Percentiles rank a stretch among this genome's conserved stretches.
Evolutionary conservation across 768 basidiomycete genomes (phyloP).

Genomic region (Zangia roseola): DNA sequence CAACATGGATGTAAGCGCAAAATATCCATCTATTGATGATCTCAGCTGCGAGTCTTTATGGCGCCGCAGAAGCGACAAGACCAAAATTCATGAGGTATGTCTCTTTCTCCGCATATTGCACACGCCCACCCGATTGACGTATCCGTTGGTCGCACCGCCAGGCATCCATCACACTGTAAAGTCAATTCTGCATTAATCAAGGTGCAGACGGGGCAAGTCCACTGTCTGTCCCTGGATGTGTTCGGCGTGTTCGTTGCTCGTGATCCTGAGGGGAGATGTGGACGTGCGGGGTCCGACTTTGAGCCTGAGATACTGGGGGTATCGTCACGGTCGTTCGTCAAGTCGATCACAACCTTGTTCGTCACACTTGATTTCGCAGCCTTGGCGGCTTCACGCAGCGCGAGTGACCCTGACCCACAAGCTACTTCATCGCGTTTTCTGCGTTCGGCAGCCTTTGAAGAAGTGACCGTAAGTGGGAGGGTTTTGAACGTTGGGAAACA

Average conservation of each 20-base stretch:
- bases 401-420: conserved; percentile 63
- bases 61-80: conserved; percentile 72
- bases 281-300: conserved; percentile 20
- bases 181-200: conserved; percentile 52
- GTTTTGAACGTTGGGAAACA: conserved; percentile 30
- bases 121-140: conserved; percentile 59
- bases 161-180: conserved; percentile 64
- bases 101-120: conserved; percentile 57
- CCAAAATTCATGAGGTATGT: conserved; percentile 67
- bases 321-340: conserved; percentile 40
- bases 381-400: conserved; percentile 62
- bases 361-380: conserved; percentile 67
- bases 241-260: not conserved
- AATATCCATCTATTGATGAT: not conserved
- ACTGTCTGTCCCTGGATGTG: conserved; percentile 28
- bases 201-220: conserved; percentile 64
- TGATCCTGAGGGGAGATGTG: not conserved
- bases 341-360: conserved; percentile 53
- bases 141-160: conserved; percentile 37
- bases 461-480: conserved; percentile 1
- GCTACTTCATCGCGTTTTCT: conserved; percentile 69
- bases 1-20: not conserved
- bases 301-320: conserved; percentile 28
- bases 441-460: conserved; percentile 78
- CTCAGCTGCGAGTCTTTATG: conserved; percentile 47